These are phyloP conservation scores for Candida nanaspora DNA, from an alignment of 805 yeast genomes.

Conservation along the genomic window DNA sequence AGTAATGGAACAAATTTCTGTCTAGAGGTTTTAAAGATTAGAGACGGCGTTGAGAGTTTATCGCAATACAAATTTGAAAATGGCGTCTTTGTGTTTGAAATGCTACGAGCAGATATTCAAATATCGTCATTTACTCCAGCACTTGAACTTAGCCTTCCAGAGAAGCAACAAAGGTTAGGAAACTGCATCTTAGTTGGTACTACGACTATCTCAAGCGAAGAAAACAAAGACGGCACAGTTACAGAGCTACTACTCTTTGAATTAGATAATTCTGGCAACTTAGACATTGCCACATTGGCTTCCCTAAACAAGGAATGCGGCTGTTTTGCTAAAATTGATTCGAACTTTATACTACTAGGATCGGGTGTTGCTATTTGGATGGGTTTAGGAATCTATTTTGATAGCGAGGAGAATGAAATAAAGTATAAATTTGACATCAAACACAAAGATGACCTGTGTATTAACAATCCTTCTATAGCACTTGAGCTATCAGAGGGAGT, in stretches of 20 bases:
- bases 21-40: no score
- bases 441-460: background rate
- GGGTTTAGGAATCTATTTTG: background rate
- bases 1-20: no score
- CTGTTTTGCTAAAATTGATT: background rate
- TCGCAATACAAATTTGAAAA: slow-evolving; percentile 11
- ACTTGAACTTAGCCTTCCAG: no score
- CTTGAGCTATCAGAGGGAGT: background rate
- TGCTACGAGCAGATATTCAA: slow-evolving; percentile 1
- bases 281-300: slow-evolving; percentile 9
- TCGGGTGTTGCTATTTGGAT: background rate
- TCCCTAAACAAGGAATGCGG: slow-evolving; percentile 2
- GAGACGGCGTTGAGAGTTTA: slow-evolving; percentile 1
- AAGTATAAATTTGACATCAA: slow-evolving; percentile 4
- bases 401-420: slow-evolving; percentile 1
- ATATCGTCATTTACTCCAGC: slow-evolving; percentile 4
- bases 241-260: slow-evolving; percentile 9
- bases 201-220: background rate
- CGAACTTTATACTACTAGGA: background rate
- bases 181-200: background rate
- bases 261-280: slow-evolving; percentile 3
- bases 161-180: background rate
- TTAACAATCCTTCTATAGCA: slow-evolving; percentile 4
- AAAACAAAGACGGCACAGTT: slow-evolving; percentile 2
- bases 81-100: slow-evolving; percentile 6